Base-by-base conservation (phyloP, 352 stramenopile species). In the Blastocystis sp. region DNA sequence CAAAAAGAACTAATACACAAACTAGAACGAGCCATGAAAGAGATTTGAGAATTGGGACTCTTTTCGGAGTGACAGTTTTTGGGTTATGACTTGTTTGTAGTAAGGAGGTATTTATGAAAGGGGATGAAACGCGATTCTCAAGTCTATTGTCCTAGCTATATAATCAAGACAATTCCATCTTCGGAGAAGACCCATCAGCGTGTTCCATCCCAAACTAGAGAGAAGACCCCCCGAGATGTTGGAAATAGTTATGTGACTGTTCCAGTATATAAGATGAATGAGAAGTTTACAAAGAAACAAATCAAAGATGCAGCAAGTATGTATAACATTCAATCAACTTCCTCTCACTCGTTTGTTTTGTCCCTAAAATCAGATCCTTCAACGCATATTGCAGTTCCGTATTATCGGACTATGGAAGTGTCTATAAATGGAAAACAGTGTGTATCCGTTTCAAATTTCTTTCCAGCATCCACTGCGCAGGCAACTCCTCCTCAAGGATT, bases 321-420 rank as follows among this genome's bases (percentile, higher is more conserved):
- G 19, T 78, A 78, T 27, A 59, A 21, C 21, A 37, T 78, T 6
- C 49, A 29, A 12, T 51, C 35, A 14, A 35, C 32, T 11, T 59
- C 66, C 5, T 59, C 66, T 11, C 43, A 78, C 39, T 78, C 66
- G 1, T 78, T 78, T 35, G 66, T 78, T 3, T 14, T 78, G 66
- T 29, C 66, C 6, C 66, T 78, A 6, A 57, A 78, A 54, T 78
- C 66, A 16, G 66, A 78, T 59, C 66, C 66, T 7, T 59, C 66
- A 16, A 59, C 43, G 54, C 39, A 59, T 5, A 78, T 78, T 24
- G 66, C 66, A 4, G 66, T 78, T 78, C 66, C 66, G 1, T 78
- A 78, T 51, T 78, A 78, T 35, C 66, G 66, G 39, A 78, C 66
- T 5, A 19, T 11, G 2, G 66, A 78, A 27, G 21, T 29, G 19